A percentile compares a stretch with the other conserved stretches of the same genome.
phyloP scores from a whole-genome alignment of 192 early-diverging fungal species.

The Rhizoclosmatium globosum region DNA sequence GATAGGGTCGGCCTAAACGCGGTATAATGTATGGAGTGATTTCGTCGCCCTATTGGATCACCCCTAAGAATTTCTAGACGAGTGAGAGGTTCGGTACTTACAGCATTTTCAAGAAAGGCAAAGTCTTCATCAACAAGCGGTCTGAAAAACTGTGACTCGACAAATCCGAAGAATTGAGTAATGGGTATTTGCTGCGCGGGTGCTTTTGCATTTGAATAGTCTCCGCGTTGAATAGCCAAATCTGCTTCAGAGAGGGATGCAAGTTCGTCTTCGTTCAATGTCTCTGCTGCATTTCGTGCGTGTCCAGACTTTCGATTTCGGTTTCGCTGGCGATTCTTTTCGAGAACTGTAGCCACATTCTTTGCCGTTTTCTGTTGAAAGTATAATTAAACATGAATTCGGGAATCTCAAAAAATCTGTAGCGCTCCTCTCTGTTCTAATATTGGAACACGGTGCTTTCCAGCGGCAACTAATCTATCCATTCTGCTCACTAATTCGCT shows the following conservation, averaged over 20 bases:
- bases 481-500: neutral
- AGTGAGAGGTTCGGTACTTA: conserved; percentile 23
- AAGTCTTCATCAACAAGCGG: conserved; percentile 83
- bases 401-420: neutral
- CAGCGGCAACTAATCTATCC: neutral
- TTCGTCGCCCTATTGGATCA: conserved; percentile 58
- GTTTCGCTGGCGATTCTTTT: conserved; percentile 29
- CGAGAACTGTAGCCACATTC: conserved; percentile 3
- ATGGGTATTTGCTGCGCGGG: conserved; percentile 82
- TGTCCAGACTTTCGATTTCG: neutral
- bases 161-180: conserved; percentile 78
- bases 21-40: conserved; percentile 80
- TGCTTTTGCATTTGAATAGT: conserved; percentile 56
- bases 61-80: neutral
- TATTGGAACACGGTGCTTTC: too few species aligned
- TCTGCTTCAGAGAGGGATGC: conserved; percentile 17
- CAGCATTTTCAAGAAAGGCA: conserved; percentile 67
- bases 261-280: conserved; percentile 11
- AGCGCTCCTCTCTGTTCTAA: too few species aligned
- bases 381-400: neutral
- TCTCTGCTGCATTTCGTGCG: neutral
- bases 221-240: conserved; percentile 47
- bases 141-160: conserved; percentile 85
- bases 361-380: conserved; percentile 32
- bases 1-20: conserved; percentile 80